phyloP scores from a whole-genome alignment of 257 asterid genomes.

The Phtheirospermum japonicum region DNA sequence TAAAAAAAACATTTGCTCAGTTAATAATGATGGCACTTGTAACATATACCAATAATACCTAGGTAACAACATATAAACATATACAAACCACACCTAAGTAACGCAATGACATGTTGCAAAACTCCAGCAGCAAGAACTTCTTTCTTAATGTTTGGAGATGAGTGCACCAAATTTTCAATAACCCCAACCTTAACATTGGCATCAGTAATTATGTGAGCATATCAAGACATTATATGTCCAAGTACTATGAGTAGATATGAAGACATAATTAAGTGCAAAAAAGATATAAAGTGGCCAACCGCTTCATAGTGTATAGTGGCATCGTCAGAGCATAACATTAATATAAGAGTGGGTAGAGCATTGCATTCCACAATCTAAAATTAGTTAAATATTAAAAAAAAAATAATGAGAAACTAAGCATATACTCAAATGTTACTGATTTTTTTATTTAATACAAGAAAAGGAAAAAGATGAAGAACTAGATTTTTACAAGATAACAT shows the following conservation, averaged over 20 bases:
- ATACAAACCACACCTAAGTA: constrained; percentile 49
- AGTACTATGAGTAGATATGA: constrained; percentile 11
- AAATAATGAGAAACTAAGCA: constrained; percentile 6
- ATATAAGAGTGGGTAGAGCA: constrained; percentile 71
- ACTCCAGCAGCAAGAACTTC: constrained; percentile 81
- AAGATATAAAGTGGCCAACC: constrained; percentile 37
- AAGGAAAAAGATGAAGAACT: constrained; percentile 31
- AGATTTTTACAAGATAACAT: too few species aligned
- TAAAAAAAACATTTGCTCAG: not conserved
- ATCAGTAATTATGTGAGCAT: constrained; percentile 22
- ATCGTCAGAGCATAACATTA: constrained; percentile 79
- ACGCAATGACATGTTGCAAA: constrained; percentile 71
- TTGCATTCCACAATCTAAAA: constrained; percentile 76
- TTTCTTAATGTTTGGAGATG: constrained; percentile 76
- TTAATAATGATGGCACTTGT: not conserved
- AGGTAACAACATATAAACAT: constrained; percentile 32
- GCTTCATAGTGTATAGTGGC: constrained; percentile 79
- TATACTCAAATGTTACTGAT: constrained; percentile 2
- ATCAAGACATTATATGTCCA: constrained; percentile 8
- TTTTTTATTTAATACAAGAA: not conserved
- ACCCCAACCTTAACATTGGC: constrained; percentile 67
- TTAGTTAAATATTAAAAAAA: constrained; percentile 17
- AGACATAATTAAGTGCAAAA: constrained; percentile 24
- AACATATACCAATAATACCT: constrained; percentile 33
- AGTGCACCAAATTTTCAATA: constrained; percentile 76